Evolutionary conservation across 495 filamentous ascomycete species (phyloP).

Genomic region (Hypoxylon intermedium): DNA sequence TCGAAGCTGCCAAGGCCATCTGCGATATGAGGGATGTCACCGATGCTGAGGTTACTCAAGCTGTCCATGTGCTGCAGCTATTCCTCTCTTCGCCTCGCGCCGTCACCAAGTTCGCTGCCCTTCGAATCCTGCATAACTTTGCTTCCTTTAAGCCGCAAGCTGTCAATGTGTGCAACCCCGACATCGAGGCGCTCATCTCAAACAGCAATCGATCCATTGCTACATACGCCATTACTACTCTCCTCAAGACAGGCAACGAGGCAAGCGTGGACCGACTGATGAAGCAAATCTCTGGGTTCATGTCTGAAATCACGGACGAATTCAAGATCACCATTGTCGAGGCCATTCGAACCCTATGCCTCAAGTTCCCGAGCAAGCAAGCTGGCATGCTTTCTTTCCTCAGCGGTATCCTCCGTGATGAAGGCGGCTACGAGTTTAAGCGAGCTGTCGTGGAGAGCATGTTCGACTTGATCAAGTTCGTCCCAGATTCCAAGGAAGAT

Average conservation of each 20-base stretch:
- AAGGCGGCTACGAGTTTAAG: constrained; percentile 99
- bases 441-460: constrained; percentile 97
- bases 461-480: constrained; percentile 99
- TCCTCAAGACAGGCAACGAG: constrained; percentile 98
- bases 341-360: constrained; percentile 91
- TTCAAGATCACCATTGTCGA: constrained; percentile 99
- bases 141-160: constrained; percentile 93
- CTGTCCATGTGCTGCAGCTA: constrained; percentile 91
- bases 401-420: constrained; percentile 91
- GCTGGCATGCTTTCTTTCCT: constrained; percentile 97
- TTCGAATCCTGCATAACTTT: constrained; percentile 95
- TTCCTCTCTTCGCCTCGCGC: constrained; percentile 96
- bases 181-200: constrained; percentile 94
- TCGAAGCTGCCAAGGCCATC: constrained; percentile 97
- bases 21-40: constrained; percentile 92
- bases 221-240: constrained; percentile 96
- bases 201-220: constrained; percentile 97
- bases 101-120: constrained; percentile 97
- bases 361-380: constrained; percentile 98
- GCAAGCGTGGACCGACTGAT: constrained; percentile 95
- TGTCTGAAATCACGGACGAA: constrained; percentile 97
- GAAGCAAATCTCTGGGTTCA: constrained; percentile 97
- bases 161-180: constrained; percentile 91
- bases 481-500: constrained; percentile 96
- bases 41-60: constrained; percentile 89